phyloP scores from a whole-genome alignment of 306 rosid genomes.

The Erythrophleum fordii region DNA sequence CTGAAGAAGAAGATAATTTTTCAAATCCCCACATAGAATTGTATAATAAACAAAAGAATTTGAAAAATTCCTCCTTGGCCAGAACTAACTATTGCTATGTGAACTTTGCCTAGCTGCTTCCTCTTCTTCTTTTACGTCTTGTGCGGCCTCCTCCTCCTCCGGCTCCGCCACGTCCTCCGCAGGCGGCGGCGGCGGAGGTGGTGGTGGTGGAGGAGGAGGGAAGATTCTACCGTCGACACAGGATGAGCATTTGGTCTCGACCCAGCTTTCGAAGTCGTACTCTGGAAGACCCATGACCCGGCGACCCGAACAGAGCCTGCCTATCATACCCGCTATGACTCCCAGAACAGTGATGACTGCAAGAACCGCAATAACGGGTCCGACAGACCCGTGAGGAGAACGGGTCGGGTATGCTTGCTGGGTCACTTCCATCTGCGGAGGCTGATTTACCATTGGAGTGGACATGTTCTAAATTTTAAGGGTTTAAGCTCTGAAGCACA shows the following conservation, averaged over 20 bases:
- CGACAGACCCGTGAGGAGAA: constrained; percentile 71
- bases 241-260: constrained; percentile 80
- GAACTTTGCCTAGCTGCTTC: neutral
- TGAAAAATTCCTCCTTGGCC: neutral
- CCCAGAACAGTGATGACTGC: constrained; percentile 77
- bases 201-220: constrained; percentile 47
- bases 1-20: neutral
- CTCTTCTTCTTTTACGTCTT: neutral
- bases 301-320: constrained; percentile 86
- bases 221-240: constrained; percentile 72
- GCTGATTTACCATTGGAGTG: constrained; percentile 50
- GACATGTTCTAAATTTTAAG: neutral
- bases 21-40: neutral
- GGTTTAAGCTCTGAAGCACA: neutral
- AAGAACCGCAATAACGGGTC: constrained; percentile 80
- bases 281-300: constrained; percentile 72
- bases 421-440: constrained; percentile 50
- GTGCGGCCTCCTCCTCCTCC: neutral
- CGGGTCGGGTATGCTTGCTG: constrained; percentile 62
- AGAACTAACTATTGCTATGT: neutral
- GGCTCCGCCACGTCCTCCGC: no score
- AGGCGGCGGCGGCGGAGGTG: neutral
- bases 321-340: constrained; percentile 77
- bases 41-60: no score
- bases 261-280: constrained; percentile 78